Evolutionary conservation across 176 grass and related monocot species (phyloP).

Genomic region (Dactylis glomerata): DNA sequence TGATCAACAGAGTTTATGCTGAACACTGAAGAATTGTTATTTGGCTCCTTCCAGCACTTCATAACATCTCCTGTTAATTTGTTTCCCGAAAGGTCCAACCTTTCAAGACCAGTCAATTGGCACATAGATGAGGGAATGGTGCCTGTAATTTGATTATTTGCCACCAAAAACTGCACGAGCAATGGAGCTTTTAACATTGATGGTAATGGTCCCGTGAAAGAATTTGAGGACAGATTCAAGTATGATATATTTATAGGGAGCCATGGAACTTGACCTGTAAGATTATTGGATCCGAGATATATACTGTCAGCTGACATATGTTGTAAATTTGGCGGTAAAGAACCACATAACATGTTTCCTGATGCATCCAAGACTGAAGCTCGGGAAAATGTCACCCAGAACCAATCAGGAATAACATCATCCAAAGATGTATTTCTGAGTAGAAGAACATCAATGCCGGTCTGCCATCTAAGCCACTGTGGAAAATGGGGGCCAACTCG

Average conservation of each 20-base stretch:
- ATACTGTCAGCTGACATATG: not conserved
- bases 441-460: not conserved
- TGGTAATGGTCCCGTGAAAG: not conserved
- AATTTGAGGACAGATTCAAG: not conserved
- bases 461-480: not conserved
- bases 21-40: not conserved
- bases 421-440: not conserved
- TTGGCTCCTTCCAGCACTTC: not conserved
- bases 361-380: not conserved
- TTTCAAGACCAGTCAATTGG: not conserved
- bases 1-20: not conserved
- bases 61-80: not conserved
- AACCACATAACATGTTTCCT: not conserved
- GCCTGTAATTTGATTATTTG: not conserved
- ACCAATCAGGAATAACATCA: not conserved
- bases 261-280: too few species aligned
- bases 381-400: not conserved
- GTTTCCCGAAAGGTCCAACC: not conserved
- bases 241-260: not conserved
- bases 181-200: not conserved
- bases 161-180: rapidly evolving
- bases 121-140: not conserved
- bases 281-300: not conserved
- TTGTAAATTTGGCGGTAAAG: not conserved
- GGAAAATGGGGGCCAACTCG: not conserved